These are phyloP conservation scores for Glarea lozoyensis DNA, from an alignment of 495 filamentous ascomycete species.

Conservation along the genomic window DNA sequence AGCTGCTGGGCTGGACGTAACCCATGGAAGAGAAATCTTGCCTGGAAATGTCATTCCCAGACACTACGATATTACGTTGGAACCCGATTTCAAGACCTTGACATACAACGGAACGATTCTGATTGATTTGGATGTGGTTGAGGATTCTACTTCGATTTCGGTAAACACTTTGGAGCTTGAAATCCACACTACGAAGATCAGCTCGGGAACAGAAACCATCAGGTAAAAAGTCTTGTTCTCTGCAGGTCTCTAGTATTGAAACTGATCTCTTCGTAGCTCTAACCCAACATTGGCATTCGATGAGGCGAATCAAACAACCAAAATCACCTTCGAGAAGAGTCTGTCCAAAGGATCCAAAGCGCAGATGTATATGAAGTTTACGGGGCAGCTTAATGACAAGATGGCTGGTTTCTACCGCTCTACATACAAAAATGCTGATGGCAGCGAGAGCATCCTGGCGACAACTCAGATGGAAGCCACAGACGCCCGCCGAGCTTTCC, in stretches of 20 bases:
- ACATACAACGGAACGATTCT: constrained; percentile 60
- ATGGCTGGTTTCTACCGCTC: constrained; percentile 80
- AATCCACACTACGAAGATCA: constrained; percentile 66
- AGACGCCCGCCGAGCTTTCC: constrained; percentile 52
- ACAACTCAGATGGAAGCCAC: constrained; percentile 81
- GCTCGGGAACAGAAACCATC: constrained; percentile 35
- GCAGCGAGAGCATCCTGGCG: constrained; percentile 53
- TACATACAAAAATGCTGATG: constrained; percentile 50
- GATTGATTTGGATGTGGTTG: constrained; percentile 72
- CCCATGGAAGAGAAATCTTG: constrained; percentile 48
- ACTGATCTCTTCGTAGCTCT: constrained; percentile 25
- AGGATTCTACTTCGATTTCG: constrained; percentile 77
- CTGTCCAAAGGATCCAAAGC: constrained; percentile 48
- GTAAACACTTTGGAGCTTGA: constrained; percentile 84
- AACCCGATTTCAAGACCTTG: constrained; percentile 63
- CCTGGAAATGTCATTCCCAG: constrained; percentile 54
- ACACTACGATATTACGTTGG: constrained; percentile 65
- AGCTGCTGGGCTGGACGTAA: constrained; percentile 34
- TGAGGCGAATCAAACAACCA: constrained; percentile 54
- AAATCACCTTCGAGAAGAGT: constrained; percentile 50
- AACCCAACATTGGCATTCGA: constrained; percentile 50
- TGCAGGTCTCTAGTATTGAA: background rate
- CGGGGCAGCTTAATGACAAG: constrained; percentile 63
- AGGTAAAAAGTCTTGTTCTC: constrained; percentile 23
- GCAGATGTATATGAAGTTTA: constrained; percentile 57